A percentile compares a stretch with the other conserved stretches of the same genome.
Evolutionary conservation across 2,329 filamentous ascomycete genomes (phyloP).

Genomic region (Pseudogymnoascus sp.): DNA sequence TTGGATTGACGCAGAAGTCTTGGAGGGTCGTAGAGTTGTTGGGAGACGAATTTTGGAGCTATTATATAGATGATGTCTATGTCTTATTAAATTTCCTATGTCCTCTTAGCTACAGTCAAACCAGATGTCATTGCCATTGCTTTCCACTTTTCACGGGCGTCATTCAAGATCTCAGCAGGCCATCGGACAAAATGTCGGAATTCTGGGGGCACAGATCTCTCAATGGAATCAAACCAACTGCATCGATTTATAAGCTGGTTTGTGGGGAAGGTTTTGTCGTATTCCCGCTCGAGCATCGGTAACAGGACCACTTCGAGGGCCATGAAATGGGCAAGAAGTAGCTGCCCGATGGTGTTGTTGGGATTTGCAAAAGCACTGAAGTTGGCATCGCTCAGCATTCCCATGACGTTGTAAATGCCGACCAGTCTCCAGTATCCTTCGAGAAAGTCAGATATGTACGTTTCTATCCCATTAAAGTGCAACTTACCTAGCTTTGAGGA

Average conservation of each 20-base stretch:
- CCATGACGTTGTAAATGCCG: constrained; percentile 35
- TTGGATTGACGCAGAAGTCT: not conserved
- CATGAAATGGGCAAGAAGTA: constrained; percentile 42
- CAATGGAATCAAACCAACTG: constrained; percentile 14
- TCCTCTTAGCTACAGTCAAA: not conserved
- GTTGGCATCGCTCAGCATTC: constrained; percentile 33
- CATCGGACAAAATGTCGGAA: constrained; percentile 16
- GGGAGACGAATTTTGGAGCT: not conserved
- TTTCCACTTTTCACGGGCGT: not conserved
- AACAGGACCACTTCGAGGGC: constrained; percentile 38
- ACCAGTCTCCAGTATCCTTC: constrained; percentile 36
- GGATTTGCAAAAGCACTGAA: constrained; percentile 39
- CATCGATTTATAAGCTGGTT: constrained; percentile 13
- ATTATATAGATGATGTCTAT: constrained; percentile 1
- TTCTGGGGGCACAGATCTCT: not conserved
- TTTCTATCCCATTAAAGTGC: not conserved
- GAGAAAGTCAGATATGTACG: constrained; percentile 14
- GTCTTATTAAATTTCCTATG: constrained; percentile 1
- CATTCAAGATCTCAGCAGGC: constrained; percentile 13
- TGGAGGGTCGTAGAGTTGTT: not conserved
- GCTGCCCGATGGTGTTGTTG: constrained; percentile 35
- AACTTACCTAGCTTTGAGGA: constrained; percentile 22
- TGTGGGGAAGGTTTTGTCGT: constrained; percentile 17
- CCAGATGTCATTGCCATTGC: not conserved
- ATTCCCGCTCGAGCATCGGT: constrained; percentile 32